These are phyloP conservation scores for Colletotrichum sansevieriae DNA, from an alignment of 2,329 filamentous ascomycete genomes.

Conservation along the genomic window DNA sequence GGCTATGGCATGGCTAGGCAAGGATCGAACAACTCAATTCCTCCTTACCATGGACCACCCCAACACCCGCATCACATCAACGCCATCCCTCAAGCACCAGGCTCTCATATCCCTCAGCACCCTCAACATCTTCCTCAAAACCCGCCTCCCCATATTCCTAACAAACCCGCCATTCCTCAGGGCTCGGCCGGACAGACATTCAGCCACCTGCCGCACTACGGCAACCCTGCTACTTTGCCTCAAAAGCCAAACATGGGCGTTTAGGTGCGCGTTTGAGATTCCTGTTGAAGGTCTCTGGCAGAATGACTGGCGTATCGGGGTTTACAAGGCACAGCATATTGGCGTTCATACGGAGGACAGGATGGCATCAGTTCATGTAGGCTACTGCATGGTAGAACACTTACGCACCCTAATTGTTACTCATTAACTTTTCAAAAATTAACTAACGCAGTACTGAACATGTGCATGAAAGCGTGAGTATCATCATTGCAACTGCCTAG, in stretches of 20 bases:
- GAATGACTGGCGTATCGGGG: constrained; percentile 38
- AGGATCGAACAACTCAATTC: constrained; percentile 67
- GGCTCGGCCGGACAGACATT: constrained; percentile 59
- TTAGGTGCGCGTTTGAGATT: constrained; percentile 38
- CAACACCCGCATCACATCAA: constrained; percentile 56
- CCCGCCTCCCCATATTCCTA: constrained; percentile 57
- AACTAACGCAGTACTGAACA: constrained; percentile 1
- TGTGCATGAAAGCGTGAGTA: constrained; percentile 42
- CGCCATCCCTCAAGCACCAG: constrained; percentile 48
- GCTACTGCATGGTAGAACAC: constrained; percentile 41
- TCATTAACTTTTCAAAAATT: constrained; percentile 30
- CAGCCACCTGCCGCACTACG: constrained; percentile 68
- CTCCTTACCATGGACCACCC: constrained; percentile 61
- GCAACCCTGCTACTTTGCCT: constrained; percentile 70
- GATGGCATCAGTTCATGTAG: constrained; percentile 39
- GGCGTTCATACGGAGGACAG: constrained; percentile 40
- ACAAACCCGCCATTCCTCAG: constrained; percentile 60
- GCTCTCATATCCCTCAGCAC: constrained; percentile 53
- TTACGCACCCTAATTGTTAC: constrained; percentile 41
- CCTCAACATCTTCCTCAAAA: constrained; percentile 60
- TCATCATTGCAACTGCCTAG: constrained; percentile 42
- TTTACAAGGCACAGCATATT: constrained; percentile 38
- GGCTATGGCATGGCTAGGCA: constrained; percentile 70
- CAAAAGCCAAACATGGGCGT: constrained; percentile 66
- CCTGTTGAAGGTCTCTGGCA: constrained; percentile 34